Percentiles rank a stretch among this genome's conserved stretches.
Conservation (phyloP, 1,284 basidiomycete species). For the Xerocomus minutiporus region DNA sequence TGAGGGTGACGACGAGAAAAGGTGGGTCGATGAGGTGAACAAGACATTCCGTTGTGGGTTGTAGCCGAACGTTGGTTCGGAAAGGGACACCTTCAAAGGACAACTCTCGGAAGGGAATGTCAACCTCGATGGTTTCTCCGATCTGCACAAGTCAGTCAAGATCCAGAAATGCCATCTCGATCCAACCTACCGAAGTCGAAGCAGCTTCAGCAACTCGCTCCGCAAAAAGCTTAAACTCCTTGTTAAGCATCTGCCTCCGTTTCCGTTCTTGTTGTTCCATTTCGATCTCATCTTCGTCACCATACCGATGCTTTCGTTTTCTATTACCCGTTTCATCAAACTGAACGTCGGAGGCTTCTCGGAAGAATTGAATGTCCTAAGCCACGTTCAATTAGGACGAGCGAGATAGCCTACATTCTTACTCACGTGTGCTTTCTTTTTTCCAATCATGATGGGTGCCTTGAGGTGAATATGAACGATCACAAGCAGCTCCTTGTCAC, state of each 20-base stretch:
- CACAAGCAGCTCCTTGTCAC: slow-evolving; percentile 94
- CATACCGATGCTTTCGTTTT: slow-evolving; percentile 95
- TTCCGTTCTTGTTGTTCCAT: slow-evolving; percentile 97
- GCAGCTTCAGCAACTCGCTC: slow-evolving; percentile 90
- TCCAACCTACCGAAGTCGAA: slow-evolving; percentile 55
- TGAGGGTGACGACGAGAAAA: slow-evolving; percentile 92
- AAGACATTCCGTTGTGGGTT: slow-evolving; percentile 96
- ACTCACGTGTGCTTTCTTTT: slow-evolving; percentile 90
- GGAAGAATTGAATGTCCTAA: slow-evolving; percentile 96
- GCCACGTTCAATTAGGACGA: slow-evolving; percentile 1
- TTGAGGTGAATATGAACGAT: slow-evolving; percentile 93
- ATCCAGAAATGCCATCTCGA: background rate
- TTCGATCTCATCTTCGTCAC: slow-evolving; percentile 99
- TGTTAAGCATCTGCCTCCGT: slow-evolving; percentile 86
- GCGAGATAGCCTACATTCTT: background rate
- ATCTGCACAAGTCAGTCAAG: slow-evolving; percentile 41
- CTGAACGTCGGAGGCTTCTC: slow-evolving; percentile 96
- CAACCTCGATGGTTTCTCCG: slow-evolving; percentile 86
- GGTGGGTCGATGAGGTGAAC: slow-evolving; percentile 95
- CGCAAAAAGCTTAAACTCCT: slow-evolving; percentile 92
- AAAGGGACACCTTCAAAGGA: slow-evolving; percentile 97
- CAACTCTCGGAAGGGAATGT: slow-evolving; percentile 95
- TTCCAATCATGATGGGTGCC: slow-evolving; percentile 97
- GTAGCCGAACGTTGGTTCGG: slow-evolving; percentile 90
- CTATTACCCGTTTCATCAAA: slow-evolving; percentile 99